A percentile compares a stretch with the other conserved stretches of the same genome.
Conservation (phyloP, 352 stramenopile species). For the Globisporangium barbulae region DNA sequence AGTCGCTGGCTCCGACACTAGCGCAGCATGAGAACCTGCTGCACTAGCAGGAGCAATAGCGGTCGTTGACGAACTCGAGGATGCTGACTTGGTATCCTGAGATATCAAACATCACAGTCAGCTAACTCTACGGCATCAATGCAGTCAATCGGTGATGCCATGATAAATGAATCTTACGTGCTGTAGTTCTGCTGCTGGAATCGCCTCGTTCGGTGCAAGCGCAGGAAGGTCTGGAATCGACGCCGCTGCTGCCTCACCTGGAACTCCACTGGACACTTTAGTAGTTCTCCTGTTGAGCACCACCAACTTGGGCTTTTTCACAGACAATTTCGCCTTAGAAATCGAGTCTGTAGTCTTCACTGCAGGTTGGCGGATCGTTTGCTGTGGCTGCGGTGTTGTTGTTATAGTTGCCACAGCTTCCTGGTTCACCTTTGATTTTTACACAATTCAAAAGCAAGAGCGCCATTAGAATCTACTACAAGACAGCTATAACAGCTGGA, state of each 20-base stretch:
- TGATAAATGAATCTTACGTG: neutral
- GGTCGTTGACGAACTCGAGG: too few relatives aligned
- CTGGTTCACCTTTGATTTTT: neutral
- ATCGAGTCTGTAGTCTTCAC: neutral
- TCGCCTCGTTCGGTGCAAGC: neutral
- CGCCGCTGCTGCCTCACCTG: neutral
- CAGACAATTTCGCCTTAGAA: neutral
- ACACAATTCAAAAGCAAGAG: too few relatives aligned
- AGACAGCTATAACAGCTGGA: neutral
- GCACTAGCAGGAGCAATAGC: neutral
- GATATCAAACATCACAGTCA: neutral
- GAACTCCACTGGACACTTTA: neutral
- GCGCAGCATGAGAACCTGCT: neutral
- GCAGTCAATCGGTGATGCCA: neutral
- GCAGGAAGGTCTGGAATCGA: neutral
- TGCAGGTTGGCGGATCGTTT: neutral
- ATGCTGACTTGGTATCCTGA: neutral
- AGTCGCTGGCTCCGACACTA: neutral
- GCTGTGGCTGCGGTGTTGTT: neutral
- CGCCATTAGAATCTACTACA: too few relatives aligned
- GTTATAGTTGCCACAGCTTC: neutral
- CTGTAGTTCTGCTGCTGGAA: neutral
- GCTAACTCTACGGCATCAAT: neutral
- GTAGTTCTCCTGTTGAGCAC: conserved; percentile 3
- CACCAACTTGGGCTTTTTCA: conserved; percentile 4